Evolutionary conservation across 306 rosid species (phyloP).

Genomic region (Quercus ilex): DNA sequence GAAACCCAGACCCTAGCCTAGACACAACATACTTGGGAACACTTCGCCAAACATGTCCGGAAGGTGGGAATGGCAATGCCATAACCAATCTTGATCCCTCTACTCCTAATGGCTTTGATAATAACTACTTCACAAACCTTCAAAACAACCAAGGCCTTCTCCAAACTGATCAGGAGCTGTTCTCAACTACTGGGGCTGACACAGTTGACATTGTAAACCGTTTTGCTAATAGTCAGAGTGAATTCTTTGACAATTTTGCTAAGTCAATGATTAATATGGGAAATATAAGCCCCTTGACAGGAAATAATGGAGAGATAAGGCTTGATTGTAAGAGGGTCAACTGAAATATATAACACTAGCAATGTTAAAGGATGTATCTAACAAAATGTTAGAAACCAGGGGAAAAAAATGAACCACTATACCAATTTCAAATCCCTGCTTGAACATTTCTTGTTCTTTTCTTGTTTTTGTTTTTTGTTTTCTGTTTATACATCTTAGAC

Average conservation of each 20-base stretch:
- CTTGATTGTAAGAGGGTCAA: constrained; percentile 34
- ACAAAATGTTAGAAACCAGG: too few relatives aligned
- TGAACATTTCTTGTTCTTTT: too few relatives aligned
- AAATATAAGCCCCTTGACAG: constrained; percentile 29
- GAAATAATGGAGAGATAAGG: constrained; percentile 42
- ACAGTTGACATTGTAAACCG: constrained; percentile 26
- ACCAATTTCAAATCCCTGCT: too few relatives aligned
- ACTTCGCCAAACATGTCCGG: constrained; percentile 36
- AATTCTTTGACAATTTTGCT: constrained; percentile 31
- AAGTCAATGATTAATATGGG: constrained; percentile 49
- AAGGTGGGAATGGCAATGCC: neutral
- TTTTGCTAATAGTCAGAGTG: constrained; percentile 29
- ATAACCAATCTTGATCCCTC: constrained; percentile 30
- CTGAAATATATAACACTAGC: neutral
- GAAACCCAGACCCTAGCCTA: constrained; percentile 29
- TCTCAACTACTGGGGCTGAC: constrained; percentile 27
- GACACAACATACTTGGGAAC: constrained; percentile 23
- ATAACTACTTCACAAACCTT: constrained; percentile 44
- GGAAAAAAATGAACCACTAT: too few relatives aligned
- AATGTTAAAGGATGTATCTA: neutral
- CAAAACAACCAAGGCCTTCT: constrained; percentile 35
- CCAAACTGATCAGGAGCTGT: constrained; percentile 37
- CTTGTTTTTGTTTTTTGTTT: too few relatives aligned
- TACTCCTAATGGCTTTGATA: constrained; percentile 36
- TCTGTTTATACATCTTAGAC: too few relatives aligned